Base-by-base conservation (phyloP, 495 filamentous ascomycete species). In the Neurospora intermedia region DNA sequence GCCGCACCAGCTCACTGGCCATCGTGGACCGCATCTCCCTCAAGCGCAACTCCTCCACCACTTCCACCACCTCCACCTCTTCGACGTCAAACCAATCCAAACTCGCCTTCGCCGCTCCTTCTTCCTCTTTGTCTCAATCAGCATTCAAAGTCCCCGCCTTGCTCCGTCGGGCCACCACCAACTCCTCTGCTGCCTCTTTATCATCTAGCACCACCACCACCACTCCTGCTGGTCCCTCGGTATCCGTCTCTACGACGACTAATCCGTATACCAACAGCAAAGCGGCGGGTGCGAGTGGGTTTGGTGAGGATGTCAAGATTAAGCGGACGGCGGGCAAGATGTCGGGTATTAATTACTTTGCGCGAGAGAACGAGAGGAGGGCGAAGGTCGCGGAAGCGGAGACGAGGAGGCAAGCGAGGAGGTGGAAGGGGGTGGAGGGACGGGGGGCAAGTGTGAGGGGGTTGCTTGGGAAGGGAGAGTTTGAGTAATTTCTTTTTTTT, bases 21-120 rank as follows among this genome's bases (percentile, higher is more conserved):
- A 86, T 94, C 72, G 88, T 98, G 71, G 93, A 98, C 82, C 93
- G 95, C 73, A 89, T 97, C 69, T 88, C 89, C 69, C 86, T 96
- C 43, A 91, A 93, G 76, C 91, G 69, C 85, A 86, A 76, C 6
- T 86, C 86, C 54, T 79, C 35, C 73, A 80, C 87, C 74, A 84
- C 87, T 13, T 79, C 86, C 46, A 80, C 87, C 74, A 84, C 87
- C 15, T 80, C 86, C 48, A 81, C 74, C 45, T 81, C 81, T 38
- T 77, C 75, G 4, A 39, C 7, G 5, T 69, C 73, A 38, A 73
- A 43, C 41, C 85, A 66, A 66, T 11, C 39, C 71, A 70, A 88
- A 40, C 80, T 91, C 62, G 92, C 92, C 6, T 95, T 95, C 83
- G 78, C 84, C 41, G 83, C 85, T 35, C 76, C 84, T 15, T 71